Percentiles rank a stretch among this genome's conserved stretches.
phyloP scores from a whole-genome alignment of 2,329 filamentous ascomycete genomes.

The Scedosporium dehoogii region DNA sequence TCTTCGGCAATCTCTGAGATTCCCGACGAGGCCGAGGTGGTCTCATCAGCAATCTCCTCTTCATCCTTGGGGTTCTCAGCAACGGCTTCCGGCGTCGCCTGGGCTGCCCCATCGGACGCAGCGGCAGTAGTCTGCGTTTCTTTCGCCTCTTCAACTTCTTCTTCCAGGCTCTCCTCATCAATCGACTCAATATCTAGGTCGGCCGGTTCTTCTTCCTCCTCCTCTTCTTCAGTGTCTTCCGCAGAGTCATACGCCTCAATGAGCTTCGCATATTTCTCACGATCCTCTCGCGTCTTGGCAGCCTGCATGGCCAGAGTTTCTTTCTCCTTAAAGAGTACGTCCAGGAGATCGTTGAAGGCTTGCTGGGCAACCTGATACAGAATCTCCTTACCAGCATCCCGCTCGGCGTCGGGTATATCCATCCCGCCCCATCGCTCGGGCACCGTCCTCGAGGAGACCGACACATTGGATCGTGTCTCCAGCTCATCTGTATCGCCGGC shows the following conservation, averaged over 20 bases:
- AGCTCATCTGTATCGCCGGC: constrained; percentile 59
- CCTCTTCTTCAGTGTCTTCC: constrained; percentile 13
- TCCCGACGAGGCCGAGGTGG: background rate
- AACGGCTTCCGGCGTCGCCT: background rate
- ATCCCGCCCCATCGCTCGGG: constrained; percentile 72
- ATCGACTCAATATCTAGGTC: constrained; percentile 12
- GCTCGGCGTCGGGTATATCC: constrained; percentile 70
- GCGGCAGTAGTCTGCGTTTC: constrained; percentile 1
- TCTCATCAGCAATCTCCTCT: constrained; percentile 8
- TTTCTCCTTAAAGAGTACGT: constrained; percentile 71
- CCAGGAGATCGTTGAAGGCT: constrained; percentile 84
- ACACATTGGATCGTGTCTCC: constrained; percentile 61
- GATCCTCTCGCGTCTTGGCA: constrained; percentile 49
- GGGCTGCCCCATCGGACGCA: constrained; percentile 7
- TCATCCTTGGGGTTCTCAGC: constrained; percentile 4
- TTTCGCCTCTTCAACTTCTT: constrained; percentile 15
- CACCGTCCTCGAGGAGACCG: constrained; percentile 61
- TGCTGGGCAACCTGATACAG: constrained; percentile 87
- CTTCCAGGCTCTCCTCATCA: constrained; percentile 22
- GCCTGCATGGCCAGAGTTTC: constrained; percentile 68
- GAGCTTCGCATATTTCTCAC: constrained; percentile 44
- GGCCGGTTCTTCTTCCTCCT: constrained; percentile 17
- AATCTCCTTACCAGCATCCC: constrained; percentile 77
- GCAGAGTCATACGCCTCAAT: constrained; percentile 28
- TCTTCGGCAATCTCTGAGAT: constrained; percentile 11